Percentiles rank a stretch among this genome's conserved stretches.
Conservation (phyloP, 2,329 filamentous ascomycete species). For the Graphium sp. region DNA sequence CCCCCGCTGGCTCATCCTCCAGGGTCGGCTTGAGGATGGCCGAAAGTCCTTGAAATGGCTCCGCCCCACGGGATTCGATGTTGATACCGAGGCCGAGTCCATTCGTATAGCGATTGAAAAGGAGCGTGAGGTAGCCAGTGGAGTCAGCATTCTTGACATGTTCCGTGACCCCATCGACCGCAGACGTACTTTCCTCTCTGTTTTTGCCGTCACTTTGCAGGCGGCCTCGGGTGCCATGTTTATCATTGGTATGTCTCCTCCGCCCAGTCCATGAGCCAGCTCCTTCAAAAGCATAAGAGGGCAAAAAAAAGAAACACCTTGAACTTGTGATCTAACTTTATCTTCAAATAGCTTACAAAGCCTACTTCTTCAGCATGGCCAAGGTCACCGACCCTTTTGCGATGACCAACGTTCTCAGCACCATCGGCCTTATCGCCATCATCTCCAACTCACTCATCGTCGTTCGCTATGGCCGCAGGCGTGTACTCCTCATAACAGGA, state of each 20-base stretch:
- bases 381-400: slow-evolving; percentile 29
- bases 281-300: neutral
- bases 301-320: too few relatives aligned
- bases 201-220: slow-evolving; percentile 23
- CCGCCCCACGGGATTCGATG: slow-evolving; percentile 14
- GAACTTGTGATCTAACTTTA: neutral
- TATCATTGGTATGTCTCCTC: slow-evolving; percentile 17
- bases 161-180: slow-evolving; percentile 25
- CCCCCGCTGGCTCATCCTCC: slow-evolving; percentile 15
- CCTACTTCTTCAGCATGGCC: slow-evolving; percentile 38
- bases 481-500: slow-evolving; percentile 28
- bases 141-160: slow-evolving; percentile 21
- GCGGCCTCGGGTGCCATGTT: slow-evolving; percentile 27
- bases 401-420: slow-evolving; percentile 30
- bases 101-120: slow-evolving; percentile 19
- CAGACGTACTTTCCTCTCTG: slow-evolving; percentile 20
- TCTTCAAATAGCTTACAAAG: slow-evolving; percentile 20
- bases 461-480: slow-evolving; percentile 26
- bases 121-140: slow-evolving; percentile 15
- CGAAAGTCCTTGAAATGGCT: slow-evolving; percentile 2
- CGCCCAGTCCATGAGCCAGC: neutral
- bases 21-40: slow-evolving; percentile 2
- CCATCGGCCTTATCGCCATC: slow-evolving; percentile 29
- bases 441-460: slow-evolving; percentile 28
- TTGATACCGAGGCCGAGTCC: slow-evolving; percentile 18